Conservation (phyloP, 176 grass and related monocot genomes). For the Oryza australiensis region DNA sequence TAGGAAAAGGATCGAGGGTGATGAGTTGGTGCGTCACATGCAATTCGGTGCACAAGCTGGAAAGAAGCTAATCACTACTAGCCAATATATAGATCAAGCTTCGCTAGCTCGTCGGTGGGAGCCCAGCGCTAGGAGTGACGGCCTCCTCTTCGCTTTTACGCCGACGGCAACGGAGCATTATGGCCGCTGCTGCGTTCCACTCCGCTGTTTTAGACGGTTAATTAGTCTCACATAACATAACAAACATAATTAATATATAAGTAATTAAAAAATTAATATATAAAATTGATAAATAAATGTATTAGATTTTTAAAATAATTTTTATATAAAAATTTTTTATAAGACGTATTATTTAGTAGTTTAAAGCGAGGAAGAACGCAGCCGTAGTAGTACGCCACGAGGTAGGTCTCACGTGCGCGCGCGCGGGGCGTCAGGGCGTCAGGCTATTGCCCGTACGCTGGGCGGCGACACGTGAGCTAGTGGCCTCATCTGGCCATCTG, state of each 20-base stretch:
- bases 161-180: neutral
- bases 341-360: too few relatives aligned
- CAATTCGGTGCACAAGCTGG: neutral
- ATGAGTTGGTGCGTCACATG: constrained; percentile 16
- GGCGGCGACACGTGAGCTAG: neutral
- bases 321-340: too few relatives aligned
- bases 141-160: neutral
- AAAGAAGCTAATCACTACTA: neutral
- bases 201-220: too few relatives aligned
- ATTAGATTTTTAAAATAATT: too few relatives aligned
- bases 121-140: neutral
- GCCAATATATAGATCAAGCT: neutral
- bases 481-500: neutral
- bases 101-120: neutral
- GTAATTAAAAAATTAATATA: too few relatives aligned
- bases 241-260: too few relatives aligned
- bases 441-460: neutral
- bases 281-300: too few relatives aligned
- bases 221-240: too few relatives aligned
- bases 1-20: neutral
- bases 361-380: too few relatives aligned
- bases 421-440: neutral
- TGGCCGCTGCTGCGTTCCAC: too few relatives aligned
- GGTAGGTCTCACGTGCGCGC: constrained; percentile 41
- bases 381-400: too few relatives aligned